phyloP scores from a whole-genome alignment of 371 early-diverging fungal genomes.

The Batkoa obscura region DNA sequence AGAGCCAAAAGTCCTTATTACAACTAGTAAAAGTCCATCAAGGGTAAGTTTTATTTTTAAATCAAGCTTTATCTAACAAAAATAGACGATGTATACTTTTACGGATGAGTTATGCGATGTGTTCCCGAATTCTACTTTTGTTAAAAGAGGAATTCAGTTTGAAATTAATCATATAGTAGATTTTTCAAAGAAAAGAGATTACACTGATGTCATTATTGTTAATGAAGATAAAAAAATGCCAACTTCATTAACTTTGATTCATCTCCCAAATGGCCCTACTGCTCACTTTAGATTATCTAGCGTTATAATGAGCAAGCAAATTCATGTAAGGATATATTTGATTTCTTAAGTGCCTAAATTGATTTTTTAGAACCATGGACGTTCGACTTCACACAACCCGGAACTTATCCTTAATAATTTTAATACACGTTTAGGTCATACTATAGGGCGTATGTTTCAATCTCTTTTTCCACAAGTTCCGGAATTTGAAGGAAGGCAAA shows the following conservation, averaged over 20 bases:
- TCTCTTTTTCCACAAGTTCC: conserved; percentile 92
- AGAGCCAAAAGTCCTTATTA: conserved; percentile 85
- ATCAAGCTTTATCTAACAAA: no score
- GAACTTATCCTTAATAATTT: conserved; percentile 98
- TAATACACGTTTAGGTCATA: conserved; percentile 89
- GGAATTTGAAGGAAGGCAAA: conserved; percentile 89
- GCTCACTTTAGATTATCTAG: conserved; percentile 85
- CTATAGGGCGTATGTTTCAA: conserved; percentile 91
- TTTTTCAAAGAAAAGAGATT: conserved; percentile 69
- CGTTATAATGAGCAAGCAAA: conserved; percentile 52
- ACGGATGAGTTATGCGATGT: conserved; percentile 74
- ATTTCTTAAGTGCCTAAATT: not conserved
- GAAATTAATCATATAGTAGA: conserved; percentile 79
- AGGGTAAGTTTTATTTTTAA: conserved; percentile 11
- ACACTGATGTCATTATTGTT: conserved; percentile 78
- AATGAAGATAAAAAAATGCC: conserved; percentile 83
- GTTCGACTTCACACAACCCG: conserved; percentile 69
- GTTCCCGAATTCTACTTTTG: conserved; percentile 81
- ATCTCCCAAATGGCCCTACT: conserved; percentile 92
- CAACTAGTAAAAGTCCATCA: conserved; percentile 57
- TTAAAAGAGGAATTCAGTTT: conserved; percentile 70
- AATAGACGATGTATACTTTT: conserved; percentile 48
- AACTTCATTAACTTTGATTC: conserved; percentile 77
- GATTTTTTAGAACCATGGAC: conserved; percentile 48
- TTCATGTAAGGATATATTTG: conserved; percentile 24